Percentiles rank a stretch among this genome's conserved stretches.
phyloP scores from a whole-genome alignment of 2,329 filamentous ascomycete genomes.

The Simplicillium sp. region DNA sequence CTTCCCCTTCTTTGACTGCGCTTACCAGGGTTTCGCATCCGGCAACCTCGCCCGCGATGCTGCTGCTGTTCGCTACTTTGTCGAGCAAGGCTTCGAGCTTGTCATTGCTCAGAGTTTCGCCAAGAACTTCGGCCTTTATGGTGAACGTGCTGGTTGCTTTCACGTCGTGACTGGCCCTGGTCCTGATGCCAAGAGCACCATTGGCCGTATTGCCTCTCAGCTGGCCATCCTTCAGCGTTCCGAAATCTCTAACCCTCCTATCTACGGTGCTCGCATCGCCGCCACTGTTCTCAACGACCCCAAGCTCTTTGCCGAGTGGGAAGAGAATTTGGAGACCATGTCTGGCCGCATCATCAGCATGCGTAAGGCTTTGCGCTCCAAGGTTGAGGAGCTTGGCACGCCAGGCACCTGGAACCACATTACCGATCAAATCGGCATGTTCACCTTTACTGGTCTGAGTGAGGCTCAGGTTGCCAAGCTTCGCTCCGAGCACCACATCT shows the following conservation, averaged over 20 bases:
- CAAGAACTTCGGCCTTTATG: constrained; percentile 97
- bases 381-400: constrained; percentile 76
- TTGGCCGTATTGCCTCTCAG: constrained; percentile 68
- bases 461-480: constrained; percentile 66
- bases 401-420: constrained; percentile 95
- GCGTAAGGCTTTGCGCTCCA: constrained; percentile 66
- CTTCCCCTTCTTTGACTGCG: constrained; percentile 97
- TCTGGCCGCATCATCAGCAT: constrained; percentile 90
- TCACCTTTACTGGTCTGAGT: constrained; percentile 78
- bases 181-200: constrained; percentile 52
- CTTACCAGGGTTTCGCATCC: constrained; percentile 96
- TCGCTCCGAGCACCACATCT: constrained; percentile 63
- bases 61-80: constrained; percentile 88
- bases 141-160: constrained; percentile 92
- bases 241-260: constrained; percentile 94
- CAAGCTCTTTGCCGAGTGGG: constrained; percentile 79
- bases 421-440: constrained; percentile 99
- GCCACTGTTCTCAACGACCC: constrained; percentile 75
- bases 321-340: constrained; percentile 87
- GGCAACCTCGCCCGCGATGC: constrained; percentile 79
- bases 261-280: constrained; percentile 88
- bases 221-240: constrained; percentile 90
- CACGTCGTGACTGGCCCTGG: constrained; percentile 76
- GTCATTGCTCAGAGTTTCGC: constrained; percentile 89
- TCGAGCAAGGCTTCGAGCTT: constrained; percentile 84